Evolutionary conservation across 169 alveolate genomes (phyloP).

Genomic region (Eimeria maxima): DNA sequence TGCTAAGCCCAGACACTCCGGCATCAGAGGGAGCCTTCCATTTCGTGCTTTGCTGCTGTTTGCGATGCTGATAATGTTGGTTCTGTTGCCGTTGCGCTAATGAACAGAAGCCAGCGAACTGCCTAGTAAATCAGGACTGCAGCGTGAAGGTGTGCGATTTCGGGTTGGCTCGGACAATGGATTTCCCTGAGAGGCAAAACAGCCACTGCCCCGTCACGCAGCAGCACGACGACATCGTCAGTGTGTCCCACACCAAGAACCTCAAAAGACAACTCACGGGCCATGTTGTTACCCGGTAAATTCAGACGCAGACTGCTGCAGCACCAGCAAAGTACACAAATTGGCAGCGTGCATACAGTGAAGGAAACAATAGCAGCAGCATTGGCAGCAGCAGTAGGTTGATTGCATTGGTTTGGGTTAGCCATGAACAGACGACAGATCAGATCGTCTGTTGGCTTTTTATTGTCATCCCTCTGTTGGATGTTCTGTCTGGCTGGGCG

Average conservation of each 20-base stretch:
- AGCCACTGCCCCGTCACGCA: constrained; percentile 81
- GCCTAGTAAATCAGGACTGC: constrained; percentile 98
- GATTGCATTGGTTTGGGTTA: neutral
- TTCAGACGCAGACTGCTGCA: neutral
- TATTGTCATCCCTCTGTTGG: neutral
- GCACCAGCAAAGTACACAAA: neutral
- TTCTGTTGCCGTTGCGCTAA: neutral
- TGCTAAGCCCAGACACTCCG: neutral
- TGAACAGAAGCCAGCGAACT: constrained; percentile 98
- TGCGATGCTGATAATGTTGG: neutral
- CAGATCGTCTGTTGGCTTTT: neutral
- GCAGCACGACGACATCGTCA: constrained; percentile 76
- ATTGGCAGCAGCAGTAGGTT: neutral
- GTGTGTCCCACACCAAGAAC: constrained; percentile 86
- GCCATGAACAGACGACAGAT: neutral
- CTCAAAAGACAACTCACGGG: constrained; percentile 97
- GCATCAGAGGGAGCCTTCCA: neutral
- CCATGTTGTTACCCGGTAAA: constrained; percentile 97
- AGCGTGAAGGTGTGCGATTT: constrained; percentile 99
- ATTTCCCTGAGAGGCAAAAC: constrained; percentile 59
- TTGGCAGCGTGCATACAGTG: neutral
- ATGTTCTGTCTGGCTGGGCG: neutral
- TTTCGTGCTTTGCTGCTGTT: neutral
- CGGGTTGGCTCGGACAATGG: constrained; percentile 96
- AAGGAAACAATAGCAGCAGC: neutral